Evolutionary conservation across 805 yeast genomes (phyloP).

Genomic region (Kuraishia cidri): DNA sequence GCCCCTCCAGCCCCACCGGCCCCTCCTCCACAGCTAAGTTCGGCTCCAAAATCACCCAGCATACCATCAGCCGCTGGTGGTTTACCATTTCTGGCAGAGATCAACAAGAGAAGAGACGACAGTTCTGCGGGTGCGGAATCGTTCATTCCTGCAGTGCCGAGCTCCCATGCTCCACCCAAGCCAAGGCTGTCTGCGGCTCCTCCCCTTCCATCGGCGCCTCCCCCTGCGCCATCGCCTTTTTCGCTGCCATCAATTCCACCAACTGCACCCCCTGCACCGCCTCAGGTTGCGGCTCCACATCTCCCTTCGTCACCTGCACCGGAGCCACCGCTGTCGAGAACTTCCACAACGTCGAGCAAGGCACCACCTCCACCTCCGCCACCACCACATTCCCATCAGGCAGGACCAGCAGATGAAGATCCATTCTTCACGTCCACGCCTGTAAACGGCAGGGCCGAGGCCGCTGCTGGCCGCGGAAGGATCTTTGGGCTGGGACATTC

Average conservation of each 20-base stretch:
- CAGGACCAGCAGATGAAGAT: constrained; percentile 5
- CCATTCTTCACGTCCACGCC: too few species aligned
- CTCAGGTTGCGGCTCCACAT: constrained; percentile 8
- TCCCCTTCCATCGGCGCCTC: too few species aligned
- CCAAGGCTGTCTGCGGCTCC: too few species aligned
- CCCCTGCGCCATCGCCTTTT: constrained; percentile 8
- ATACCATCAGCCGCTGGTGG: constrained; percentile 20
- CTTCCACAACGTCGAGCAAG: too few species aligned
- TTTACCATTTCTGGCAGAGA: constrained; percentile 40
- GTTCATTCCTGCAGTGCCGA: too few species aligned
- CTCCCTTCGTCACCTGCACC: constrained; percentile 13
- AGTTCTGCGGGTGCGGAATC: constrained; percentile 18
- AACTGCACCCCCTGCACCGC: constrained; percentile 4
- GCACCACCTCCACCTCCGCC: constrained; percentile 9
- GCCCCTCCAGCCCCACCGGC: constrained; percentile 16
- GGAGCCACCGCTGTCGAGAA: too few species aligned
- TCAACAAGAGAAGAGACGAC: constrained; percentile 39
- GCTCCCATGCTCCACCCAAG: too few species aligned
- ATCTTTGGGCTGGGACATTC: too few species aligned
- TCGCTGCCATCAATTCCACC: constrained; percentile 5
- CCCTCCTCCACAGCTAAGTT: too few species aligned
- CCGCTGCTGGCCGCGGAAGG: too few species aligned
- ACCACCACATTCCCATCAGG: constrained; percentile 12
- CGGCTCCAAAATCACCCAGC: constrained; percentile 2
- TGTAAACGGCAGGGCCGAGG: too few species aligned